Evolutionary conservation across 75 land plant genomes (phyloP).

Genomic region (Picea glauca): DNA sequence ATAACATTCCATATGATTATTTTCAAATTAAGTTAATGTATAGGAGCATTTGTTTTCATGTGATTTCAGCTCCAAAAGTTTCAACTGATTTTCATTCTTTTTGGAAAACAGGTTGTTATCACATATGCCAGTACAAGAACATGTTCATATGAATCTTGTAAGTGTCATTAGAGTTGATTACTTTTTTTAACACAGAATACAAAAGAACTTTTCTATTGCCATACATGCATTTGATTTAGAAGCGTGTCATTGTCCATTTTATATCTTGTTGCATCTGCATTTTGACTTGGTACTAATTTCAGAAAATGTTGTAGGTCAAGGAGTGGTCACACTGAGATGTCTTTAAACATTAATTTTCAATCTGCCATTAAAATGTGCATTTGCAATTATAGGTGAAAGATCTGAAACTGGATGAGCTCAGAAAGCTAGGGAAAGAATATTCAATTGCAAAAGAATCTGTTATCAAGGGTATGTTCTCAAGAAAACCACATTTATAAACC

Average conservation of each 20-base stretch:
- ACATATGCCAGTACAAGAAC: slow-evolving; percentile 18
- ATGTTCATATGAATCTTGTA: slow-evolving; percentile 42
- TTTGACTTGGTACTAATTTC: slow-evolving; percentile 8
- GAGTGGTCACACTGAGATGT: neutral
- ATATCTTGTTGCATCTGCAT: neutral
- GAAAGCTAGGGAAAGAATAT: slow-evolving; percentile 40
- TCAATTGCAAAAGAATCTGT: slow-evolving; percentile 37
- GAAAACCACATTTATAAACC: neutral
- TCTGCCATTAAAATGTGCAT: neutral
- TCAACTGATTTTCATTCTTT: neutral
- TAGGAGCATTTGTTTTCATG: neutral
- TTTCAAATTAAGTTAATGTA: neutral
- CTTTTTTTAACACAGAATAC: neutral
- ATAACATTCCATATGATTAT: neutral
- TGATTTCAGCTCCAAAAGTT: neutral
- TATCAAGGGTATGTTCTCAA: slow-evolving; percentile 30
- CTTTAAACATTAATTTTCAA: neutral
- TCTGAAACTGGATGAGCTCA: slow-evolving; percentile 22
- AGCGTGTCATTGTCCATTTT: neutral
- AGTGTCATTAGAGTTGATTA: slow-evolving; percentile 10
- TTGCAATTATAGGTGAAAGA: slow-evolving; percentile 15
- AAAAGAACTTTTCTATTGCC: neutral
- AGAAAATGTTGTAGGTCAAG: neutral
- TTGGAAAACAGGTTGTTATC: slow-evolving; percentile 22
- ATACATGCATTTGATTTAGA: neutral